These are phyloP conservation scores for Myriangium duriaei DNA, from an alignment of 2,329 filamentous ascomycete species.

Conservation along the genomic window DNA sequence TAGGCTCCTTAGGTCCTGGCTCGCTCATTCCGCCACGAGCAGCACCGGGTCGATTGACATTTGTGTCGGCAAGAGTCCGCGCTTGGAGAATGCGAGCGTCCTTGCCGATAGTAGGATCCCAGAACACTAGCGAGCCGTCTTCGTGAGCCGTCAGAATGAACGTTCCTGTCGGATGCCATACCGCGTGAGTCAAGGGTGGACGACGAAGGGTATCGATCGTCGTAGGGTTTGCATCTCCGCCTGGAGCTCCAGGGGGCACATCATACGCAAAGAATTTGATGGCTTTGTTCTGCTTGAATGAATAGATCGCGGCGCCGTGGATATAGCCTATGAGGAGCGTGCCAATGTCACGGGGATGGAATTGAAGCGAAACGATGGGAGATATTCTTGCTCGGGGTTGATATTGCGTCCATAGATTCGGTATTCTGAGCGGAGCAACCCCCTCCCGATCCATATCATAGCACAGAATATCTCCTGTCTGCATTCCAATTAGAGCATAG, in stretches of 20 bases:
- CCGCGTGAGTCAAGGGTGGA: conserved; percentile 66
- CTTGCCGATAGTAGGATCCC: conserved; percentile 57
- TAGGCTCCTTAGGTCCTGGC: conserved; percentile 49
- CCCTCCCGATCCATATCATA: conserved; percentile 80
- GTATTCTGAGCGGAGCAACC: conserved; percentile 65
- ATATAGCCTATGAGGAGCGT: conserved; percentile 84
- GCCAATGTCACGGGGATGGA: conserved; percentile 87
- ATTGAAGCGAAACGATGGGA: conserved; percentile 61
- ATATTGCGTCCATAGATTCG: conserved; percentile 71
- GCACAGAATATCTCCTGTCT: conserved; percentile 64
- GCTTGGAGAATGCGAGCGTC: conserved; percentile 77
- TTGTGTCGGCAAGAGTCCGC: conserved; percentile 60
- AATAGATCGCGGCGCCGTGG: conserved; percentile 78
- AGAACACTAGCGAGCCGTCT: conserved; percentile 83
- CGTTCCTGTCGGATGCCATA: conserved; percentile 92
- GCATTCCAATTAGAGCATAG: conserved; percentile 69
- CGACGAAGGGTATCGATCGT: conserved; percentile 50
- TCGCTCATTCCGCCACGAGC: conserved; percentile 39
- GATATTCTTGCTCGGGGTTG: conserved; percentile 54
- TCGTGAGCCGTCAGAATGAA: conserved; percentile 81
- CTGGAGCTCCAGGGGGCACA: conserved; percentile 68
- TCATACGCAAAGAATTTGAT: conserved; percentile 73
- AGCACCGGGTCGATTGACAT: conserved; percentile 53
- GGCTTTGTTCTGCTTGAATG: conserved; percentile 80
- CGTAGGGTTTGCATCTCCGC: conserved; percentile 56